phyloP scores from a whole-genome alignment of 495 filamentous ascomycete species.

The Letharia columbiana region DNA sequence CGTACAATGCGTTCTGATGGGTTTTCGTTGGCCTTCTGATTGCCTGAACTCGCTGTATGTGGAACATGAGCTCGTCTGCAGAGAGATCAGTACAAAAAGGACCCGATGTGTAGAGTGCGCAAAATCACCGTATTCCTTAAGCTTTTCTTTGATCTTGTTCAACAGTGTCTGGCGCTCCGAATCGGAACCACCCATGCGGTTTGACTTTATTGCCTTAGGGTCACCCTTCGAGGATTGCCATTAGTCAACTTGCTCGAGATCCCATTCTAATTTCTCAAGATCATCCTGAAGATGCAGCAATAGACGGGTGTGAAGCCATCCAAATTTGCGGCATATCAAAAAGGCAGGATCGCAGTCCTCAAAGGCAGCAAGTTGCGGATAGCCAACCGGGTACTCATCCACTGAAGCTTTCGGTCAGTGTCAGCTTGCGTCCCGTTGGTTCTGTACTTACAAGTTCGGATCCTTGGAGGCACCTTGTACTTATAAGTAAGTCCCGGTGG shows the following conservation, averaged over 20 bases:
- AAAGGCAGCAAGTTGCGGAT: conserved; percentile 31
- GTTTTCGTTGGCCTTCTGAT: conserved; percentile 14
- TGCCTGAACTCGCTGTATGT: conserved; percentile 9
- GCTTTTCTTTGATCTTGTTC: conserved; percentile 45
- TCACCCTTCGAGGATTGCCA: too few species aligned
- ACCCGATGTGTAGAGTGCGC: too few species aligned
- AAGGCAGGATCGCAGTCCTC: conserved; percentile 27
- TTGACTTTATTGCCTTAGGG: too few species aligned
- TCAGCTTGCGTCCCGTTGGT: too few species aligned
- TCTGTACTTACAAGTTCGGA: too few species aligned
- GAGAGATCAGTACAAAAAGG: too few species aligned
- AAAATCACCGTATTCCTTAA: conserved; percentile 54
- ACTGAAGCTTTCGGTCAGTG: background rate
- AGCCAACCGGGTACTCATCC: conserved; percentile 23
- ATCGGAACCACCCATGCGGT: conserved; percentile 33
- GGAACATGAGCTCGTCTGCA: conserved; percentile 8
- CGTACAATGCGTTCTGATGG: background rate
- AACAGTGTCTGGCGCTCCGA: conserved; percentile 43
- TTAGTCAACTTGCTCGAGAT: conserved; percentile 26
- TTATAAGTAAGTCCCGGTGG: too few species aligned
- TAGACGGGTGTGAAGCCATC: conserved; percentile 30
- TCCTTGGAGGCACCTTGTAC: too few species aligned
- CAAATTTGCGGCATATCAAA: conserved; percentile 33
- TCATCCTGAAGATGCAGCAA: conserved; percentile 34
- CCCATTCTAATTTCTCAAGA: conserved; percentile 27